Conservation (phyloP, 2,329 filamentous ascomycete species). For the Chaetomium sp. region DNA sequence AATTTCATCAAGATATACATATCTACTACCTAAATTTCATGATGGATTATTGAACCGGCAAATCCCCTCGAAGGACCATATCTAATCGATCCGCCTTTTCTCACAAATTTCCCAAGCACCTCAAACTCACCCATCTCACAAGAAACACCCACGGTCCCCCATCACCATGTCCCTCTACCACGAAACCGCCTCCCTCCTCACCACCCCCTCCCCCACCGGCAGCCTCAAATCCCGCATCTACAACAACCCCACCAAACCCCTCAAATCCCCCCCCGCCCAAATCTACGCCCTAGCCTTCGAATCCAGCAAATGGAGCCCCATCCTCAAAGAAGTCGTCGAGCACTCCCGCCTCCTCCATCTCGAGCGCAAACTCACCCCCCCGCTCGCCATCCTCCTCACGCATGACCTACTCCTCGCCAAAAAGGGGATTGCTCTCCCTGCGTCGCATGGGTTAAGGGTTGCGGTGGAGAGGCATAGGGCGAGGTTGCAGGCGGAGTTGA, state of each 20-base stretch:
- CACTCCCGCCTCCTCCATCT: constrained; percentile 65
- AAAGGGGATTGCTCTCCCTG: constrained; percentile 72
- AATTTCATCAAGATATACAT: no score
- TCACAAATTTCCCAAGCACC: no score
- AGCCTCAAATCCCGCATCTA: constrained; percentile 86
- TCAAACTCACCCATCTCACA: not conserved
- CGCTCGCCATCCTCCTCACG: constrained; percentile 71
- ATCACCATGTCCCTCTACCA: constrained; percentile 83
- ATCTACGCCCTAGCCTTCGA: constrained; percentile 84
- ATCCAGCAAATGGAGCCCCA: constrained; percentile 80
- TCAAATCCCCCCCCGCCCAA: constrained; percentile 74
- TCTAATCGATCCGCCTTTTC: no score
- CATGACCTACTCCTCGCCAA: constrained; percentile 84
- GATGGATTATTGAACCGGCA: no score
- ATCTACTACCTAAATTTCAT: no score
- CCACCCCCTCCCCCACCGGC: constrained; percentile 58
- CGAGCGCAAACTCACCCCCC: constrained; percentile 80
- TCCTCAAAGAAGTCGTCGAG: constrained; percentile 88
- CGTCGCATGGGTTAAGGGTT: constrained; percentile 68
- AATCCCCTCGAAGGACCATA: no score
- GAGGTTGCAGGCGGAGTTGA: constrained; percentile 74
- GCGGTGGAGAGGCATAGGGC: constrained; percentile 76
- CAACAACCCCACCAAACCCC: constrained; percentile 48
- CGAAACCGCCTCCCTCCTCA: constrained; percentile 74
- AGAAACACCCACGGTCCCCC: not conserved